A percentile compares a stretch with the other conserved stretches of the same genome.
These are phyloP conservation scores for Penicillium fuscoglaucum DNA, from an alignment of 2,329 filamentous ascomycete species.

Conservation along the genomic window DNA sequence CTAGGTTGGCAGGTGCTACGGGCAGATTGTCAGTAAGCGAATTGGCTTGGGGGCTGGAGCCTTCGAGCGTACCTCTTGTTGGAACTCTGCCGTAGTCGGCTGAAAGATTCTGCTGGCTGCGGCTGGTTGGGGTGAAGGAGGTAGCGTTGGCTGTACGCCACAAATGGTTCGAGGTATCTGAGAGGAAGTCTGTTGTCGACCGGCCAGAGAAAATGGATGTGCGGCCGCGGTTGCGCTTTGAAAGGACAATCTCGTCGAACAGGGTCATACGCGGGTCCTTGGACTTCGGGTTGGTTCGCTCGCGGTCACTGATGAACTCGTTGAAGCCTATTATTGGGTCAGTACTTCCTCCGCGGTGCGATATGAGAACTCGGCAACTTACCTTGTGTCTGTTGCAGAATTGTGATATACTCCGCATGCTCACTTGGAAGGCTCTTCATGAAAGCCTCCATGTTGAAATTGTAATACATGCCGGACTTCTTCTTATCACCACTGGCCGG, in stretches of 20 bases:
- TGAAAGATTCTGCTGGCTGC: conserved; percentile 43
- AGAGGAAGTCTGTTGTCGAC: conserved; percentile 57
- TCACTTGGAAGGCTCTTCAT: conserved; percentile 64
- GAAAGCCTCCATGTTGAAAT: conserved; percentile 68
- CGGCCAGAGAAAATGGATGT: conserved; percentile 56
- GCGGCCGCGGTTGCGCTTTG: conserved; percentile 63
- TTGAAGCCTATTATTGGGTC: conserved; percentile 52
- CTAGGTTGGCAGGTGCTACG: conserved; percentile 76
- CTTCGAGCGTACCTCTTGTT: conserved; percentile 47
- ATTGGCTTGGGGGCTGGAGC: conserved; percentile 9
- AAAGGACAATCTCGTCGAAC: conserved; percentile 65
- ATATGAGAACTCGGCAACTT: conserved; percentile 13
- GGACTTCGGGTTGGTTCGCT: conserved; percentile 51
- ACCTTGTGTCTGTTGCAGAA: conserved; percentile 66
- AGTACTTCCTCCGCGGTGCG: conserved; percentile 7
- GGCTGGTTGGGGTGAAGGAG: conserved; percentile 55
- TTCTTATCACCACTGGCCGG: conserved; percentile 62
- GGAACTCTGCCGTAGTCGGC: conserved; percentile 56
- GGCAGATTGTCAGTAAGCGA: conserved; percentile 42
- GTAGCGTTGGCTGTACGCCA: conserved; percentile 63
- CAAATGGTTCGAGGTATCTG: conserved; percentile 62
- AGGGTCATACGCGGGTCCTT: conserved; percentile 60
- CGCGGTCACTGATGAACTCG: conserved; percentile 65
- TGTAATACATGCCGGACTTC: conserved; percentile 62
- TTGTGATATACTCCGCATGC: conserved; percentile 63